Evolutionary conservation across 768 basidiomycete species (phyloP).

Genomic region (Lactarius psammicola): DNA sequence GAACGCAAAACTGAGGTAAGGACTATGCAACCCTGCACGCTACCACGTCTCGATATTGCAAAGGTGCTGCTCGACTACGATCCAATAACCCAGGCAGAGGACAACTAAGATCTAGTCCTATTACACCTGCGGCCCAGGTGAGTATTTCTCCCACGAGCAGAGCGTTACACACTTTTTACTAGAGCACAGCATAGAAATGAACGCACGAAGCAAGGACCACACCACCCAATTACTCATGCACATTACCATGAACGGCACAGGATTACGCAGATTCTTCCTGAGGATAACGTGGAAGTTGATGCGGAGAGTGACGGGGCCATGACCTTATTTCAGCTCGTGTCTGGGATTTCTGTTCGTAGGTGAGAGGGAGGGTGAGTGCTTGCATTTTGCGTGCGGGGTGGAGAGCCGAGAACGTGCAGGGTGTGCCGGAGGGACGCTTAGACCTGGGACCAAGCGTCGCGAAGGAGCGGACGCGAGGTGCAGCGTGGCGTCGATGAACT

Average conservation of each 20-base stretch:
- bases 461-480: too few species aligned
- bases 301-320: not conserved
- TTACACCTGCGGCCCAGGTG: not conserved
- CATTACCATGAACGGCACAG: too few species aligned
- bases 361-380: too few species aligned
- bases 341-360: too few species aligned
- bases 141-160: not conserved
- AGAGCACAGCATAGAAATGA: not conserved
- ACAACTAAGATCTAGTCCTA: not conserved
- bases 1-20: not conserved
- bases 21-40: not conserved
- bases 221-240: not conserved
- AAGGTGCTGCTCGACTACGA: not conserved
- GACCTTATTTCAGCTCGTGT: too few species aligned
- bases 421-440: too few species aligned
- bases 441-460: too few species aligned
- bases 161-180: not conserved
- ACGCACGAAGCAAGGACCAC: not conserved
- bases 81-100: not conserved
- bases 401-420: too few species aligned
- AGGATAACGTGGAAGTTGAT: not conserved
- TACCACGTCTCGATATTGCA: not conserved
- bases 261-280: not conserved
- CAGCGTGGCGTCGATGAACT: too few species aligned
- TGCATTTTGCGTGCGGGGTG: too few species aligned